Base-by-base conservation (phyloP, 208 protist genomes). In the Perkinsela sp. region DNA sequence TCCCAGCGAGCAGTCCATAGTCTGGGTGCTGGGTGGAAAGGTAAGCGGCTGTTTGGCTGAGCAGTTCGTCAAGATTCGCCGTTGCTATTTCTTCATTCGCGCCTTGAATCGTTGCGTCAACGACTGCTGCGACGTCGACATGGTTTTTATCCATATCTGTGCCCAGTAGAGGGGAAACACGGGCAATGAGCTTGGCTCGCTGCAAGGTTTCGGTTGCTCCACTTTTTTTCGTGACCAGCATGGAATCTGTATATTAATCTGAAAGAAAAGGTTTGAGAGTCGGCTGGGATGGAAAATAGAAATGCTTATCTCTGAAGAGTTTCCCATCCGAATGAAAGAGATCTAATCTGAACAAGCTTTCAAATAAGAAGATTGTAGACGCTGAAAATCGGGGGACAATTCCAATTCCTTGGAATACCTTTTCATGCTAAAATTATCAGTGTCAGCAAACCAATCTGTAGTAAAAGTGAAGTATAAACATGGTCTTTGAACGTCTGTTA, bases 1-100 rank as follows among this genome's bases (percentile, higher is more conserved):
- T 87, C 22, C 95, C 95, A 32, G 94, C 96, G 30, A 99, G 80
- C 1, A 93, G 82, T 40, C 84, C 85, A 84, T 98, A 99, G 76
- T 98, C 93, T 28, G 95, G 95, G 78, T 98, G 94, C 73, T 90
- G 85, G 30, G 87, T 94, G 1, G 89, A 83, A 68, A 95, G 74
- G 78, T 96, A 97, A 1, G 94, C 94, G 13, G 92, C 87, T 28
- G 94, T 96, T 76, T 98, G 91, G 22, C 94, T 87, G 0, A 95
- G 74, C 0, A 97, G 83, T 69, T 96, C 85, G 71, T 97, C 93
- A 30, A 98, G 78, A 70, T 95, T 77, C 6, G 72, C 68, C 0
- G 89, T 92, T 2, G 82, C 79, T 16, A 97, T 93, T 66, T 82
- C 78, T 48, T 83, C 74, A 65, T 83, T 90, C 22, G 95, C 71